Base-by-base conservation (phyloP, 73 alveolate genomes). In the Halteria grandinella region DNA sequence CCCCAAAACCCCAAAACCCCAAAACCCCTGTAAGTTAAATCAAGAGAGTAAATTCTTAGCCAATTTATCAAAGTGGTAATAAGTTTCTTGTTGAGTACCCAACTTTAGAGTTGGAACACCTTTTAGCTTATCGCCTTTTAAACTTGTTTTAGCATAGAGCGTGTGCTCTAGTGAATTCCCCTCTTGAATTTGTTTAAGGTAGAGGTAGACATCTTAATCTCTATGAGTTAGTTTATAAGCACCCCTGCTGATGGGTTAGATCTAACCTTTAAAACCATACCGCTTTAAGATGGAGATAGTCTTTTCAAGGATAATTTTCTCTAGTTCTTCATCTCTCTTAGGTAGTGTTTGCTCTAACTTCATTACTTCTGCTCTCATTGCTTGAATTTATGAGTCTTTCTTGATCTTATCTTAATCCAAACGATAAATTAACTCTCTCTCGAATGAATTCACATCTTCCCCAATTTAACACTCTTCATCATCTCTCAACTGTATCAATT, bases 151-250 rank as follows among this genome's bases (percentile, higher is more conserved):
- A n/a, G n/a, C n/a, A n/a, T n/a, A n/a, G n/a, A n/a, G n/a, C n/a
- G n/a, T n/a, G n/a, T n/a, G n/a, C n/a, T n/a, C n/a, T n/a, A n/a
- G n/a, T n/a, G n/a, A n/a, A n/a, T n/a, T n/a, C n/a, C n/a, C n/a
- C n/a, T n/a, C n/a, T n/a, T n/a, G n/a, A n/a, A n/a, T n/a, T n/a
- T n/a, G n/a, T n/a, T n/a, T n/a, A n/a, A n/a, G n/a, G n/a, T n/a
- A n/a, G n/a, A n/a, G n/a, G n/a, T n/a, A n/a, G n/a, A n/a, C n/a
- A n/a, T n/a, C n/a, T n/a, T n/a, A n/a, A n/a, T n/a, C n/a, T n/a
- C n/a, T n/a, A n/a, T 44, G 27, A 11, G 69, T 66, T 1, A 66
- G 24, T 43, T 66, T 66, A 45, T 25, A 66, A 20, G 66, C 63
- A 47, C 47, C 47, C 37, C 45, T 44, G 12, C 69, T 7, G 3